A percentile compares a stretch with the other conserved stretches of the same genome.
phyloP scores from a whole-genome alignment of 2,329 filamentous ascomycete genomes.

The Teratosphaeria viscida region DNA sequence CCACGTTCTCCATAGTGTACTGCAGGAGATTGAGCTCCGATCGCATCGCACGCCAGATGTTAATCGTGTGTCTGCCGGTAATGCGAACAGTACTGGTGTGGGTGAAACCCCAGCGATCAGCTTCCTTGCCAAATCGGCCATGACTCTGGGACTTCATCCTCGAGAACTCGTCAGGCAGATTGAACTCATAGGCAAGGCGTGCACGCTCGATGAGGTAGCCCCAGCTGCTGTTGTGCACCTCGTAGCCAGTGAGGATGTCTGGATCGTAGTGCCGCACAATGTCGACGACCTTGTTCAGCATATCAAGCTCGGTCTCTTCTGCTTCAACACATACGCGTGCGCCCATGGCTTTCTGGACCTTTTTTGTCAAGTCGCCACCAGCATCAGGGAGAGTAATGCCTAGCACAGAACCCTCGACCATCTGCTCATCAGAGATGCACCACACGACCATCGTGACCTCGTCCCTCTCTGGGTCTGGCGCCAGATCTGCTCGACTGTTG shows the following conservation, averaged over 20 bases:
- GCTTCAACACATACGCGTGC: conserved; percentile 53
- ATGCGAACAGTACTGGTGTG: conserved; percentile 84
- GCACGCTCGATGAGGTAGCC: conserved; percentile 91
- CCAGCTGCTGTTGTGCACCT: conserved; percentile 90
- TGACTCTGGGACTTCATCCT: conserved; percentile 76
- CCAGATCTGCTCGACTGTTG: conserved; percentile 68
- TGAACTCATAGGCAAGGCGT: conserved; percentile 73
- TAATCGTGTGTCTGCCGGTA: conserved; percentile 93
- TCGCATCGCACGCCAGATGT: conserved; percentile 93
- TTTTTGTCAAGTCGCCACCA: conserved; percentile 46
- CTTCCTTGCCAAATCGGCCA: conserved; percentile 74
- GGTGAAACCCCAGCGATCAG: conserved; percentile 86
- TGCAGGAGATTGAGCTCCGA: conserved; percentile 84
- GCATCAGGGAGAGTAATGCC: conserved; percentile 59
- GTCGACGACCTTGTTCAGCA: conserved; percentile 77
- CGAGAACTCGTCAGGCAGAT: conserved; percentile 84
- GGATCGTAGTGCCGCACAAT: conserved; percentile 78
- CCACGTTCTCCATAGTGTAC: conserved; percentile 94
- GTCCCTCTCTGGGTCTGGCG: conserved; percentile 84
- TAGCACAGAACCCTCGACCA: conserved; percentile 50
- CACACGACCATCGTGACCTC: conserved; percentile 84
- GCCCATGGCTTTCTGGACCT: conserved; percentile 50
- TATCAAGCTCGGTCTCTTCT: conserved; percentile 70
- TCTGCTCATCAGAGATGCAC: conserved; percentile 55
- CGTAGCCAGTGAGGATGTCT: conserved; percentile 87